Conservation (phyloP, 441 rosid genomes). For the Viola pubescens region DNA sequence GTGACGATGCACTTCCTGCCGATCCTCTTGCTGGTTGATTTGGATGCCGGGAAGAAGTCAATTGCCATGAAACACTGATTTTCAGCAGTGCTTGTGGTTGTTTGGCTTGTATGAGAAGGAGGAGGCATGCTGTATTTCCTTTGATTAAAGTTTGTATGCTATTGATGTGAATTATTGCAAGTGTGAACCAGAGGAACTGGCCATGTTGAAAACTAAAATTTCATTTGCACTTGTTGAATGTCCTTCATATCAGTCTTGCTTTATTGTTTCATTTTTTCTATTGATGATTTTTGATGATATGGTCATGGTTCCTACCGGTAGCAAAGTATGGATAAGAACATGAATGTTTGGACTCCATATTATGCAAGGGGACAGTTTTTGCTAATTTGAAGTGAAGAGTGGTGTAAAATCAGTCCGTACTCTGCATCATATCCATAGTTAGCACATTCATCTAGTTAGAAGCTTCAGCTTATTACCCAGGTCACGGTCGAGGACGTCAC, state of each 20-base stretch:
- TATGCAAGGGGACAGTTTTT: no score
- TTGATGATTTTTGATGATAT: no score
- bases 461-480: no score
- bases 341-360: not conserved
- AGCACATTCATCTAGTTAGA: no score
- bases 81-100: not conserved
- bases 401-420: no score
- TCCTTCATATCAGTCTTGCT: not conserved
- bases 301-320: no score
- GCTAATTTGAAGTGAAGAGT: no score
- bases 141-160: not conserved
- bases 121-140: not conserved
- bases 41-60: not conserved
- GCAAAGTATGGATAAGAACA: not conserved
- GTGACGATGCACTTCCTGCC: not conserved
- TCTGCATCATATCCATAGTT: no score
- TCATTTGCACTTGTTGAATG: conserved; percentile 3
- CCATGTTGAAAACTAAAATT: not conserved
- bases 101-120: not conserved
- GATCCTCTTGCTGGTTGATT: not conserved
- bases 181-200: not conserved
- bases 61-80: no score
- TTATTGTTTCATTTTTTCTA: not conserved
- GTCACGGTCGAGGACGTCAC: no score
- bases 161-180: not conserved